Evolutionary conservation across 176 grass and related monocot genomes (phyloP).

Genomic region (Metroxylon sagu): DNA sequence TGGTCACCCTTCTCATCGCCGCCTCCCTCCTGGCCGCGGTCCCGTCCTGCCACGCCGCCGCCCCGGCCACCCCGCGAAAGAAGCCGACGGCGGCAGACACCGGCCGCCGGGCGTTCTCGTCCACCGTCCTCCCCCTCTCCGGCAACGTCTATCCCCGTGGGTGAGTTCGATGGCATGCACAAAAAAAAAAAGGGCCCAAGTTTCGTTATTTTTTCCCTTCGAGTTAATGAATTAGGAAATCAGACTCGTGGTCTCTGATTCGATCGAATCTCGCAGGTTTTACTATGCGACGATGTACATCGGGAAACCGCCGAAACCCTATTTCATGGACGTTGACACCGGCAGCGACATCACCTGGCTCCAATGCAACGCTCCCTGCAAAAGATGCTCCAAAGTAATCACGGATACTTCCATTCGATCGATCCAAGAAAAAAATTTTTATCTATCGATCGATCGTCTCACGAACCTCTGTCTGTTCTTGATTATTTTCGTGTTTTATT

Average conservation of each 20-base stretch:
- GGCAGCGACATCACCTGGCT: constrained; percentile 94
- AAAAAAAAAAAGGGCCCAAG: too few relatives aligned
- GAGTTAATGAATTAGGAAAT: too few relatives aligned
- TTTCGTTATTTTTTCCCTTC: background rate
- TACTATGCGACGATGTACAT: constrained; percentile 67
- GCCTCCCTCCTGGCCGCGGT: background rate
- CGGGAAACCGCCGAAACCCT: constrained; percentile 70
- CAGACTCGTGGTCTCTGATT: too few relatives aligned
- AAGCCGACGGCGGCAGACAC: background rate
- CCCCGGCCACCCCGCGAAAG: background rate
- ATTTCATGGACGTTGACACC: constrained; percentile 86
- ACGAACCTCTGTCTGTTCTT: background rate
- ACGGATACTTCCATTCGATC: too few relatives aligned
- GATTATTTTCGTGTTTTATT: background rate
- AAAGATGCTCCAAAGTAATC: constrained; percentile 71
- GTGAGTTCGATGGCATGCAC: constrained; percentile 9
- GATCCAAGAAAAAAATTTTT: too few relatives aligned
- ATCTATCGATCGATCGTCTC: too few relatives aligned
- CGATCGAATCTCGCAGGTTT: constrained; percentile 24
- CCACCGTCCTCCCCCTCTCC: constrained; percentile 56
- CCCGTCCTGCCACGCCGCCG: background rate
- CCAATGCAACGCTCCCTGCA: constrained; percentile 83
- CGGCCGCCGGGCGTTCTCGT: constrained; percentile 1
- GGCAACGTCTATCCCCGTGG: constrained; percentile 67
- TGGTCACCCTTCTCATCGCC: constrained; percentile 3